These are phyloP conservation scores for Metschnikowia gelsemii DNA, from an alignment of 805 yeast species.

Conservation along the genomic window DNA sequence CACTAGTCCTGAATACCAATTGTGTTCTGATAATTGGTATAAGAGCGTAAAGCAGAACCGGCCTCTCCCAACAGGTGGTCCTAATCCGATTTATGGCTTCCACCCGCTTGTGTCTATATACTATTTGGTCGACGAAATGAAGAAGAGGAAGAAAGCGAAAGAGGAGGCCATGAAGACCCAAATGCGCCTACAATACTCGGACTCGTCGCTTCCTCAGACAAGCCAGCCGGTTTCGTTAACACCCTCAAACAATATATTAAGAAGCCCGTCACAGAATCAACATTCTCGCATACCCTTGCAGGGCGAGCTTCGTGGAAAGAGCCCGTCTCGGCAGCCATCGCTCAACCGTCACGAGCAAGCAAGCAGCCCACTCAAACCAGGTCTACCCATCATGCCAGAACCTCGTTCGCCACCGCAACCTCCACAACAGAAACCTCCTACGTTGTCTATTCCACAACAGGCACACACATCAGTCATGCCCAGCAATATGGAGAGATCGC, in stretches of 20 bases:
- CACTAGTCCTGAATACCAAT: constrained; percentile 62
- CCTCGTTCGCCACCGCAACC: constrained; percentile 13
- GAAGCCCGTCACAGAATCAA: constrained; percentile 5
- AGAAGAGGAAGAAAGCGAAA: constrained; percentile 64
- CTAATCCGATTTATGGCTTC: constrained; percentile 80
- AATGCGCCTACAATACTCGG: constrained; percentile 23
- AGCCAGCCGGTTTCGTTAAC: constrained; percentile 22
- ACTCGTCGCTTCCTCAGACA: constrained; percentile 2
- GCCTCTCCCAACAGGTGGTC: constrained; percentile 30
- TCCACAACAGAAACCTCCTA: constrained; percentile 10
- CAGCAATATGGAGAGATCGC: constrained; percentile 15
- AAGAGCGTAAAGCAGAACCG: constrained; percentile 39
- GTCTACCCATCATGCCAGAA: background rate
- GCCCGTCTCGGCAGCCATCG: constrained; percentile 6
- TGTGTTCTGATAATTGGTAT: constrained; percentile 64
- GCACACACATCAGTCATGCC: constrained; percentile 36
- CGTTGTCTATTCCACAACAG: constrained; percentile 33
- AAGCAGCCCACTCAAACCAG: constrained; percentile 2
- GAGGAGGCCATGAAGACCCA: constrained; percentile 43
- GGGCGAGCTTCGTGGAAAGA: background rate
- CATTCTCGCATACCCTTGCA: background rate
- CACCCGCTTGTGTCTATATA: constrained; percentile 90
- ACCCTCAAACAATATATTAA: constrained; percentile 21
- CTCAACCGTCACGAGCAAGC: constrained; percentile 2
- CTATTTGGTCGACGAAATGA: constrained; percentile 81